phyloP scores from a whole-genome alignment of 2,329 filamentous ascomycete species.

The Simplicillium aogashimaense region DNA sequence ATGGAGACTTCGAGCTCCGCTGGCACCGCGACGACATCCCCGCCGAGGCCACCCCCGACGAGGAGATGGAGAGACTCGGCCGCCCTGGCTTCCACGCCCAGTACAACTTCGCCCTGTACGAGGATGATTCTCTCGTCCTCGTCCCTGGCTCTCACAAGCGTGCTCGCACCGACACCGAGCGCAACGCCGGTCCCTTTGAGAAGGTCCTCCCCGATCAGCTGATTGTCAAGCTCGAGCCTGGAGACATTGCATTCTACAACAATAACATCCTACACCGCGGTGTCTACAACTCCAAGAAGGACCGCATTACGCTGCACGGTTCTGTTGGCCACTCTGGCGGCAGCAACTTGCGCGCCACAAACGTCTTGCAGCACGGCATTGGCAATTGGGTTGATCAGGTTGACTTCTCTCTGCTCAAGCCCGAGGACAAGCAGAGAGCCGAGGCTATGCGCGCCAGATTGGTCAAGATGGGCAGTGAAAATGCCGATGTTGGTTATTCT shows the following conservation, averaged over 20 bases:
- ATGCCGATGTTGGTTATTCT: conserved; percentile 54
- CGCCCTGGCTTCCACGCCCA: conserved; percentile 65
- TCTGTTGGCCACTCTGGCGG: conserved; percentile 54
- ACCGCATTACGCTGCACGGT: conserved; percentile 64
- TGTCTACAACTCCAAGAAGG: conserved; percentile 46
- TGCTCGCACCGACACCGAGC: conserved; percentile 59
- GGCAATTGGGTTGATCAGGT: conserved; percentile 53
- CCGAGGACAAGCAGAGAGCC: conserved; percentile 36
- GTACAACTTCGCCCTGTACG: conserved; percentile 76
- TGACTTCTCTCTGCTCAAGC: conserved; percentile 40
- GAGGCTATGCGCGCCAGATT: conserved; percentile 55
- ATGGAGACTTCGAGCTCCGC: conserved; percentile 58
- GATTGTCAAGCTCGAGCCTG: conserved; percentile 56
- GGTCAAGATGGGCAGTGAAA: conserved; percentile 50
- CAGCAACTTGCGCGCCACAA: conserved; percentile 49
- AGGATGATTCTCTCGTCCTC: conserved; percentile 64
- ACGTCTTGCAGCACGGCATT: conserved; percentile 67
- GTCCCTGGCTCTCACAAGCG: conserved; percentile 69
- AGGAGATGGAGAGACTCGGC: conserved; percentile 54
- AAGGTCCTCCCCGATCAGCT: conserved; percentile 51
- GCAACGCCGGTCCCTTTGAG: conserved; percentile 57
- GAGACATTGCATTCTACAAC: conserved; percentile 81
- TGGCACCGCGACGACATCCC: conserved; percentile 85
- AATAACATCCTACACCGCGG: conserved; percentile 79
- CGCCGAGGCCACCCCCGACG: conserved; percentile 50